Conservation (phyloP, 176 grass and related monocot species). For the barley (Hordeum vulgare) region MorexV3_pseudomolecules_assembly NC_058518.1:411404273-411404772, state of each 20-base stretch:
- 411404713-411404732: background rate
- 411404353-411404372: background rate
- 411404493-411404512: constrained; percentile 11
- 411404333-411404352: background rate
- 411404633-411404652: background rate
- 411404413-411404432: background rate
- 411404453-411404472: background rate
- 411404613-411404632: constrained; percentile 10
- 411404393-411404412: constrained; percentile 20
- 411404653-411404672: background rate
- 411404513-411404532: background rate
- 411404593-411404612: constrained; percentile 25
- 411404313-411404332: constrained; percentile 2
- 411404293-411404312: background rate
- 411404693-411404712: background rate
- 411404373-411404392: constrained; percentile 10
- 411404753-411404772: background rate
- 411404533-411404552: background rate
- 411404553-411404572: background rate
- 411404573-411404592: constrained; percentile 34
- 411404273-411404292: background rate
- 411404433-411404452: constrained; percentile 8
- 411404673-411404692: background rate
- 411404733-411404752: background rate
- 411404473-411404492: background rate